These are phyloP conservation scores for Luzula sylvatica DNA, from an alignment of 176 grass and related monocot genomes.

Conservation along the genomic window DNA sequence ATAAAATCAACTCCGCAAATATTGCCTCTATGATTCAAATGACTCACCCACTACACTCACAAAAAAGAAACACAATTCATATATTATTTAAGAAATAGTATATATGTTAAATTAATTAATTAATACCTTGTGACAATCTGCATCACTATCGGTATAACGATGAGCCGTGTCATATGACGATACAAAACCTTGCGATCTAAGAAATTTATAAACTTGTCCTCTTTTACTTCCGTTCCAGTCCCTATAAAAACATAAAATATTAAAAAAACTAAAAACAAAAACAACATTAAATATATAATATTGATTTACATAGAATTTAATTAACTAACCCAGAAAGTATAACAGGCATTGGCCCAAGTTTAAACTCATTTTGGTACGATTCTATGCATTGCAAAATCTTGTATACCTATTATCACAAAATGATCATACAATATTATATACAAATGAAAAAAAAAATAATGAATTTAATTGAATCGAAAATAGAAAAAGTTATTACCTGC, in stretches of 20 bases:
- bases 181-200: slow-evolving; percentile 75
- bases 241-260: slow-evolving; percentile 31
- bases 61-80: slow-evolving; percentile 2
- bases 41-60: slow-evolving; percentile 72
- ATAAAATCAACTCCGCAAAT: slow-evolving; percentile 95
- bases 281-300: too few species aligned
- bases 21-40: slow-evolving; percentile 88
- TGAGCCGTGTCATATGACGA: slow-evolving; percentile 89
- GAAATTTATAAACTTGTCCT: slow-evolving; percentile 92
- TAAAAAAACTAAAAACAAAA: slow-evolving; percentile 9
- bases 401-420: slow-evolving; percentile 44
- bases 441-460: slow-evolving; percentile 1
- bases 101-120: background rate
- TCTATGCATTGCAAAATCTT: slow-evolving; percentile 81
- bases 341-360: slow-evolving; percentile 66
- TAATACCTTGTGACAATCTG: slow-evolving; percentile 74
- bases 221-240: slow-evolving; percentile 97
- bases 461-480: background rate
- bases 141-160: slow-evolving; percentile 76
- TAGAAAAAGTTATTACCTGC: slow-evolving; percentile 38
- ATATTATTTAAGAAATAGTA: slow-evolving; percentile 8
- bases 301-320: slow-evolving; percentile 3
- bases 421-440: background rate
- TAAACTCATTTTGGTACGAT: slow-evolving; percentile 76
- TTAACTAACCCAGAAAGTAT: slow-evolving; percentile 74